A percentile compares a stretch with the other conserved stretches of the same genome.
phyloP scores from a whole-genome alignment of 495 filamentous ascomycete genomes.

The Xylaria flabelliformis region DNA sequence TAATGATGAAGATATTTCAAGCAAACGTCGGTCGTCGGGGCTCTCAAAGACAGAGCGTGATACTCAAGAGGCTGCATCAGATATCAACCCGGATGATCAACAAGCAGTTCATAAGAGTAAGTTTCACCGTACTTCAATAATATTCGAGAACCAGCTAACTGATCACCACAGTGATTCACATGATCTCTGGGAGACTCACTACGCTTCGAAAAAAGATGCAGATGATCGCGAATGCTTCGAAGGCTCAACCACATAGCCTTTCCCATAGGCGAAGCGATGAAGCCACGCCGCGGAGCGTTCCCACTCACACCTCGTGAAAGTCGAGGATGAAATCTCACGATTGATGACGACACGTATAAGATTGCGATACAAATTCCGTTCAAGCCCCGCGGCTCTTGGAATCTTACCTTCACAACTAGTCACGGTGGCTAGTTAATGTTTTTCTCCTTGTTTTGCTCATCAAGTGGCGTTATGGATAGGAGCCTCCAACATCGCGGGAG shows the following conservation, averaged over 20 bases:
- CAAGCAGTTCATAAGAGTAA: conserved; percentile 72
- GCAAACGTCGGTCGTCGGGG: conserved; percentile 43
- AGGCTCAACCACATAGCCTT: conserved; percentile 41
- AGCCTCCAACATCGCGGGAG: conserved; percentile 24
- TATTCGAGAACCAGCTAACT: conserved; percentile 28
- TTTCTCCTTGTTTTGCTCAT: conserved; percentile 30
- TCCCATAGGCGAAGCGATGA: conserved; percentile 54
- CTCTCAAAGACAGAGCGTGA: conserved; percentile 51
- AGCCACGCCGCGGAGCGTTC: conserved; percentile 50
- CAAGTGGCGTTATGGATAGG: conserved; percentile 35
- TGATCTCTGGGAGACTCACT: conserved; percentile 49
- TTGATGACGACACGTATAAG: conserved; percentile 45
- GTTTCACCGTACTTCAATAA: conserved; percentile 7
- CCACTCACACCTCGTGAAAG: conserved; percentile 42
- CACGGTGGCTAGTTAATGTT: conserved; percentile 18
- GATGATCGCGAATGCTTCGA: conserved; percentile 51
- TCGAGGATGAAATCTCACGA: conserved; percentile 35
- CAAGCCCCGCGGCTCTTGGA: conserved; percentile 41
- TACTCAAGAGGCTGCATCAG: conserved; percentile 54
- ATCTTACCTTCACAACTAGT: conserved; percentile 33
- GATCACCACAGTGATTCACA: conserved; percentile 49
- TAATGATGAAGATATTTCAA: conserved; percentile 71
- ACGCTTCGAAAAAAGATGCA: conserved; percentile 52
- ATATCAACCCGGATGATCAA: conserved; percentile 75
- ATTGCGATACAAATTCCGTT: conserved; percentile 40